These are phyloP conservation scores for Thalassia testudinum DNA, from an alignment of 116 monocot species.

Conservation along the genomic window DNA sequence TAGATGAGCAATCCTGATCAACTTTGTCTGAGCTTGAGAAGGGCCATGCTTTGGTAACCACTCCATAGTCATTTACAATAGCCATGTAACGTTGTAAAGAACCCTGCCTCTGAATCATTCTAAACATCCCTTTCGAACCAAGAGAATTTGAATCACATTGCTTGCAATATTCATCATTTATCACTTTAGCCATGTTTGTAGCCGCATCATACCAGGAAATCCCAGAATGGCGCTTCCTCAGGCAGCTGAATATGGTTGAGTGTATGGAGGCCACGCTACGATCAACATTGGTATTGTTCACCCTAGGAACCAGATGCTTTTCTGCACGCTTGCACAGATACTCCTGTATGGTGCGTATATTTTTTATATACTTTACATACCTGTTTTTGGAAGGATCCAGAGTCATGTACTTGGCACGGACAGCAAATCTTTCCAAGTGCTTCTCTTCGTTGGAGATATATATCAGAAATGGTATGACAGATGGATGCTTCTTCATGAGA, in stretches of 20 bases:
- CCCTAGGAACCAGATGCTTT: constrained; percentile 40
- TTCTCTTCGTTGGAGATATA: constrained; percentile 40
- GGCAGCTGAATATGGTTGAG: constrained; percentile 40
- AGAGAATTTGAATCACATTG: constrained; percentile 33
- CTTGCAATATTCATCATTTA: constrained; percentile 30
- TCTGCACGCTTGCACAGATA: constrained; percentile 45
- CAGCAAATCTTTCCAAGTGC: constrained; percentile 44
- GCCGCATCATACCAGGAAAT: constrained; percentile 17
- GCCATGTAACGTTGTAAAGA: constrained; percentile 34
- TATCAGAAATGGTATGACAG: constrained; percentile 41
- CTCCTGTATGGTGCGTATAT: constrained; percentile 43
- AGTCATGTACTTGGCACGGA: constrained; percentile 52
- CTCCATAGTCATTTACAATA: constrained; percentile 29
- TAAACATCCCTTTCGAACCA: constrained; percentile 38
- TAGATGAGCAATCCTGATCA: neutral
- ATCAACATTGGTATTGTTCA: constrained; percentile 54
- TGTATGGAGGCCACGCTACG: constrained; percentile 43
- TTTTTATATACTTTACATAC: constrained; percentile 21
- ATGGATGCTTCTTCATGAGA: constrained; percentile 49
- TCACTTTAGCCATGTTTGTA: constrained; percentile 26
- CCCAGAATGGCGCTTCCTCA: constrained; percentile 23
- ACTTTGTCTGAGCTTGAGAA: constrained; percentile 1
- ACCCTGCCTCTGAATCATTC: constrained; percentile 30
- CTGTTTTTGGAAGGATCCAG: constrained; percentile 42
- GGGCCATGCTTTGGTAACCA: constrained; percentile 36